These are phyloP conservation scores for Leccinum huronense DNA, from an alignment of 1,284 basidiomycete species.

Conservation along the genomic window DNA sequence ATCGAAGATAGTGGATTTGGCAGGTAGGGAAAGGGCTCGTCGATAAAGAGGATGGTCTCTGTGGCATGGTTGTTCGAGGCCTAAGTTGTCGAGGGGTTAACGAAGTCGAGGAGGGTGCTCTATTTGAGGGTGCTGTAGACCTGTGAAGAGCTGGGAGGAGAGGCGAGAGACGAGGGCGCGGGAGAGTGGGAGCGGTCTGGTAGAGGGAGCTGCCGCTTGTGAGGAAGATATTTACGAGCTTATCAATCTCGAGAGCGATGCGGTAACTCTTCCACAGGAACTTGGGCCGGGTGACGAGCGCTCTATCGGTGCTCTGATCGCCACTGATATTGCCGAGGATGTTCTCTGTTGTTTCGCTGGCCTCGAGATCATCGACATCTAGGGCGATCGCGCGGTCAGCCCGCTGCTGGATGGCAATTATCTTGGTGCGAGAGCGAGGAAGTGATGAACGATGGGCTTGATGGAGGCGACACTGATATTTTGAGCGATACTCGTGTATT, in stretches of 20 bases:
- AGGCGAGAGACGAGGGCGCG: too few relatives aligned
- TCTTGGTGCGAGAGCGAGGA: constrained; percentile 85
- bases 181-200: constrained; percentile 85
- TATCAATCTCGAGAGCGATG: constrained; percentile 96
- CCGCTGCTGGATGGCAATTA: constrained; percentile 84
- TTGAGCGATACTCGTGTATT: constrained; percentile 96
- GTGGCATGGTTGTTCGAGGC: too few relatives aligned
- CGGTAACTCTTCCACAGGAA: constrained; percentile 99
- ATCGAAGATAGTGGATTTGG: too few relatives aligned
- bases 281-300: constrained; percentile 96
- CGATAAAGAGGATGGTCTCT: too few relatives aligned
- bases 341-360: constrained; percentile 89
- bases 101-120: too few relatives aligned
- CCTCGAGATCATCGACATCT: constrained; percentile 89
- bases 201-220: constrained; percentile 91
- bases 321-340: constrained; percentile 88
- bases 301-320: constrained; percentile 92
- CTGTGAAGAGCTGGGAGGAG: too few relatives aligned
- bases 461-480: constrained; percentile 91
- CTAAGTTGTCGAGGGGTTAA: too few relatives aligned
- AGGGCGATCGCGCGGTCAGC: constrained; percentile 69
- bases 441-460: constrained; percentile 88
- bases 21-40: too few relatives aligned
- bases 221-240: constrained; percentile 96
- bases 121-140: too few relatives aligned